Base-by-base conservation (phyloP, 148 eudicot species). In the Rhododendron williamsianum region DNA sequence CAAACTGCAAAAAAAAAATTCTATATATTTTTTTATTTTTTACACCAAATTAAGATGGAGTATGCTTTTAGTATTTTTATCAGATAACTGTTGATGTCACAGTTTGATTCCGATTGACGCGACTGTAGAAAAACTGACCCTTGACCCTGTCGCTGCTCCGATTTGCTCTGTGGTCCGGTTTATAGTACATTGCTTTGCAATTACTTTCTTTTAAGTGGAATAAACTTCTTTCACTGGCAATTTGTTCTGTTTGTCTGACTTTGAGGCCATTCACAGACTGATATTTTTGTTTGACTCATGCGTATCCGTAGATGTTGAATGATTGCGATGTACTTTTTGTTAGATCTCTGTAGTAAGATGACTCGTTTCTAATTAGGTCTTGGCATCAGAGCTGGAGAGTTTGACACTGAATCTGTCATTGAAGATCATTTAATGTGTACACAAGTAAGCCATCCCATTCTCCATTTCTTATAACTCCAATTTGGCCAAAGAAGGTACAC, bases 401-500 rank as follows among this genome's bases (percentile, higher is more conserved):
- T 27, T 84, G 46, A 85, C 81, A 72, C 71, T 45, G 78, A 90
- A 23, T 86, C 86, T 87, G 43, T 77, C 46, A 67, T 27, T 51
- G 84, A 88, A 84, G 86, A 88, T 90, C 88, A 88, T 83, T 79
- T 71, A 43, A 87, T 63, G 87, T 87, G 90, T 83, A 41, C 87
- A 86, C 91, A 90, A 78, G 91, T 90, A 90, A 88, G 90, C 82
- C 48, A 2, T 41, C 74, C 33, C 69, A 63, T 23, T 77, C 58
- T 84, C 65, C 80, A 35, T 73, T 27, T 19, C 21, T 30, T 33
- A 25, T 33, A n/a, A 77, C 23, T 16, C 35, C 36, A 60, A 77
- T 43, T 43, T 23, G 35, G 74, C 16, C n/a, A 84, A 54, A 76
- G 81, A 76, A 48, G 65, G 67, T 16, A 18, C 43, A 13, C 3